Percentiles rank a stretch among this genome's conserved stretches.
Evolutionary conservation across 805 yeast genomes (phyloP).

Genomic region (Metschnikowia dekortorum): DNA sequence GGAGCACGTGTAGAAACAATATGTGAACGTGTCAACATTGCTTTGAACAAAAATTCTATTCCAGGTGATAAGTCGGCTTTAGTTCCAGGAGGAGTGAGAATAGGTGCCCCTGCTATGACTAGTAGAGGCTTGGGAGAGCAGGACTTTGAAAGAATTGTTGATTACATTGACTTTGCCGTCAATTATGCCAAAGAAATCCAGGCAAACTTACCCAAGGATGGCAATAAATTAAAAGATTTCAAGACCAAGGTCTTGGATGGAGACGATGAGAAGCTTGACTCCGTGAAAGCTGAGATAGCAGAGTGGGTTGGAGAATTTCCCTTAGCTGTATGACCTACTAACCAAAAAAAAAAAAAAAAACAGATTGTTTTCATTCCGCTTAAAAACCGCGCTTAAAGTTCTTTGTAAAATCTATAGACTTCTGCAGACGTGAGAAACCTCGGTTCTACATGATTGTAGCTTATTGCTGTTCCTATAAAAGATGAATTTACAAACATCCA

Average conservation of each 20-base stretch:
- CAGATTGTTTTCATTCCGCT: neutral
- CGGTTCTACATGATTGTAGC: neutral
- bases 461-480: neutral
- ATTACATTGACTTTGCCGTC: constrained; percentile 57
- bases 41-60: constrained; percentile 94
- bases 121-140: constrained; percentile 91
- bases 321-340: constrained; percentile 32
- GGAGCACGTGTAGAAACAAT: constrained; percentile 97
- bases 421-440: too few species aligned
- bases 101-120: constrained; percentile 98
- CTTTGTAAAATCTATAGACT: neutral
- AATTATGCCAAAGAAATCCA: constrained; percentile 71
- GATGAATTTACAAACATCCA: too few species aligned
- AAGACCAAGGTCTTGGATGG: constrained; percentile 62
- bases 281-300: constrained; percentile 72
- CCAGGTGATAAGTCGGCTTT: constrained; percentile 97
- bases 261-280: constrained; percentile 57
- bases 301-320: constrained; percentile 92
- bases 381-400: neutral
- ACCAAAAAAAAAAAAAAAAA: neutral
- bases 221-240: constrained; percentile 94
- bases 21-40: constrained; percentile 90
- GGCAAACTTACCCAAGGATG: constrained; percentile 77
- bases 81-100: constrained; percentile 95
- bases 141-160: constrained; percentile 77